phyloP scores from a whole-genome alignment of 495 filamentous ascomycete species.

The Neurospora discreta region DNA sequence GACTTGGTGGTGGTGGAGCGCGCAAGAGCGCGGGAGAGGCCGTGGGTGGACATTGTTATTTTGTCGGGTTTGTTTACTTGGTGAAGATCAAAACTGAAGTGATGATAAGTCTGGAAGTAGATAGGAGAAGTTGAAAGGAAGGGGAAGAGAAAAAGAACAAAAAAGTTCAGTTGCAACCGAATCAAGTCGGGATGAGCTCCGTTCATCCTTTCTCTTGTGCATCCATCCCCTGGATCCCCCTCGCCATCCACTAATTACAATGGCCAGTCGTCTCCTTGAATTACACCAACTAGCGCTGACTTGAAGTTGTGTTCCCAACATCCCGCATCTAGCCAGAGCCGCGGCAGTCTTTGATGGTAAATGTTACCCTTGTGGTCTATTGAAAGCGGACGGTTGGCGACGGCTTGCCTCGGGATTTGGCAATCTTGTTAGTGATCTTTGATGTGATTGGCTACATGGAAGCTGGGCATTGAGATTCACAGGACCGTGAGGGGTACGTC shows the following conservation, averaged over 20 bases:
- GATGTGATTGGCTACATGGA: neutral
- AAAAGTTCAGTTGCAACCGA: neutral
- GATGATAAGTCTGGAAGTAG: too few relatives aligned
- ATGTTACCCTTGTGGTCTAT: neutral
- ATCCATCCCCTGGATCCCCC: neutral
- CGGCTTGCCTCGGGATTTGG: neutral
- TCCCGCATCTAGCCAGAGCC: neutral
- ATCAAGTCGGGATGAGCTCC: neutral
- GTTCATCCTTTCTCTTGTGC: neutral
- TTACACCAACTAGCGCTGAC: neutral
- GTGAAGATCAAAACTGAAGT: too few relatives aligned
- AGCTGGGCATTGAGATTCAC: neutral
- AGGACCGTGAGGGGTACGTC: neutral
- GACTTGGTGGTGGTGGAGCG: conserved; percentile 13
- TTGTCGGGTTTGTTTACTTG: neutral
- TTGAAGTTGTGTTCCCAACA: neutral
- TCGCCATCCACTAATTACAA: neutral
- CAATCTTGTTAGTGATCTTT: neutral
- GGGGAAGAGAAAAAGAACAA: neutral
- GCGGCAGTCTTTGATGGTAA: neutral
- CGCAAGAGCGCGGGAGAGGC: conserved; percentile 18
- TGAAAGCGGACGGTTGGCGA: neutral
- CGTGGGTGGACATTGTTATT: conserved; percentile 18
- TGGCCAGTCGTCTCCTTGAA: neutral
- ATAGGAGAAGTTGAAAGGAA: neutral